phyloP scores from a whole-genome alignment of 2,329 filamentous ascomycete genomes.

The Aspergillus nomiae region DNA sequence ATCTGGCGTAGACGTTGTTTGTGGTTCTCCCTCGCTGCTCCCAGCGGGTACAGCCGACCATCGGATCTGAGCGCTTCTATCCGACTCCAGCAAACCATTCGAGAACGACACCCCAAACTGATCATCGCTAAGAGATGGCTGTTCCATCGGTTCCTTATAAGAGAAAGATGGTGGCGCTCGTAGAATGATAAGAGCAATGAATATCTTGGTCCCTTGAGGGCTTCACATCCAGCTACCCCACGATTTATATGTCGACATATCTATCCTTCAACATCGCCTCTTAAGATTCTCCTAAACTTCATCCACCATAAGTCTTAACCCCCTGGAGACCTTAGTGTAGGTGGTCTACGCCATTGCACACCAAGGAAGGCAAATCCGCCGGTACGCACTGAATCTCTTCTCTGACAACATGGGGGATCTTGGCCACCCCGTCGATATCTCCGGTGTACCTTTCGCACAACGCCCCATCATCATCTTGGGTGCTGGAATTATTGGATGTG shows the following conservation, averaged over 20 bases:
- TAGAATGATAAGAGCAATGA: constrained; percentile 6
- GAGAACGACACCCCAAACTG: constrained; percentile 1
- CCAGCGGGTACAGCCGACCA: constrained; percentile 15
- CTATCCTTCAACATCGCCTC: background rate
- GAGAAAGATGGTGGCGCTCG: background rate
- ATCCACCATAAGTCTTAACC: background rate
- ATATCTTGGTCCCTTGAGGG: background rate
- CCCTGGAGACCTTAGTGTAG: background rate
- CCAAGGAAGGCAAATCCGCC: background rate
- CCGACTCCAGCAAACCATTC: constrained; percentile 1
- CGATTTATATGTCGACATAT: background rate
- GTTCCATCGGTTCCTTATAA: background rate
- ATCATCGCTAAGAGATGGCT: constrained; percentile 4
- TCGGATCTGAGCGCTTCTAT: constrained; percentile 17
- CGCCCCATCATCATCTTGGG: constrained; percentile 40
- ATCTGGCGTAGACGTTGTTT: constrained; percentile 3
- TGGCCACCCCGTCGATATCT: constrained; percentile 23
- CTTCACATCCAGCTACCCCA: background rate
- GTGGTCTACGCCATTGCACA: background rate
- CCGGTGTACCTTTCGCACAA: constrained; percentile 32
- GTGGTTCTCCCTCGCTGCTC: background rate
- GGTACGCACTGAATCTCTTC: background rate
- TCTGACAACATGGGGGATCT: constrained; percentile 22
- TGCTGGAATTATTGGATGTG: constrained; percentile 45
- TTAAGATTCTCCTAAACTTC: background rate